Conservation (phyloP, 192 early-diverging fungal genomes). For the Chytriomyces confervae region DNA sequence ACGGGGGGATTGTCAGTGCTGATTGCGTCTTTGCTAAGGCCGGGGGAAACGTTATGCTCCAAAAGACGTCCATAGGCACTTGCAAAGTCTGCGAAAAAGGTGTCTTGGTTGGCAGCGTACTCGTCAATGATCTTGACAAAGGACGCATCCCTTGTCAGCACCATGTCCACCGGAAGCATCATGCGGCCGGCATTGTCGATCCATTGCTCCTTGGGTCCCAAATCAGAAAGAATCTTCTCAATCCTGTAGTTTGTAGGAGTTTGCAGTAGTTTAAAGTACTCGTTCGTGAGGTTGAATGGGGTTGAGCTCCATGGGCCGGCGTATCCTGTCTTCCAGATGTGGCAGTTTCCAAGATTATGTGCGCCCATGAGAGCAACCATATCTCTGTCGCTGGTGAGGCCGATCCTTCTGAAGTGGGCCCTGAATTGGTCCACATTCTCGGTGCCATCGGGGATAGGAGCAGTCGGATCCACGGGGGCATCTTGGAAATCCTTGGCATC, state of each 20-base stretch:
- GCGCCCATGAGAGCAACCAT: slow-evolving; percentile 76
- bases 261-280: slow-evolving; percentile 43
- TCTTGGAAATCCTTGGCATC: neutral
- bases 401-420: neutral
- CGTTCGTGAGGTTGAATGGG: slow-evolving; percentile 44
- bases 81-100: slow-evolving; percentile 26
- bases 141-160: slow-evolving; percentile 22
- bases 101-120: slow-evolving; percentile 25
- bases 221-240: neutral
- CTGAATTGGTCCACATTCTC: neutral
- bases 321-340: slow-evolving; percentile 69
- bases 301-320: slow-evolving; percentile 56
- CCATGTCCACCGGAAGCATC: slow-evolving; percentile 5
- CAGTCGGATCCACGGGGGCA: neutral
- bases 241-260: neutral
- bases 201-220: neutral
- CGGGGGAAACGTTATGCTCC: neutral
- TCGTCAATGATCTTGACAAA: slow-evolving; percentile 12
- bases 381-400: slow-evolving; percentile 70
- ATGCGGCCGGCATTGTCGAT: neutral
- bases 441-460: neutral
- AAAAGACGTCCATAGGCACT: neutral
- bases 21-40: neutral
- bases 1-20: neutral
- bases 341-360: slow-evolving; percentile 68